Evolutionary conservation across 345 rosid species (phyloP).

Genomic region (Populus deltoides): DNA sequence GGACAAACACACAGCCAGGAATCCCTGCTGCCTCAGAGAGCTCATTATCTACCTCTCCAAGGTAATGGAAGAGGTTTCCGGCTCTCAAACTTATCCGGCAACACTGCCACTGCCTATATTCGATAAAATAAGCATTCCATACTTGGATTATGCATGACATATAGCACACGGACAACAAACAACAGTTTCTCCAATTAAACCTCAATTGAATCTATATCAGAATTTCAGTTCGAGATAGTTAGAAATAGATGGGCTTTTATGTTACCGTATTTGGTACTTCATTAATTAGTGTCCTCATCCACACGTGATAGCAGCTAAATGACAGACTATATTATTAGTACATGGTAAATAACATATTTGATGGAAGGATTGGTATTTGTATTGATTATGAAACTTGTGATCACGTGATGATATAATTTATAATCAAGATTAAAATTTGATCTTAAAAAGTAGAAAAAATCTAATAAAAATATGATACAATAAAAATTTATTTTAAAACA

Average conservation of each 20-base stretch:
- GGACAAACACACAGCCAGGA: constrained; percentile 82
- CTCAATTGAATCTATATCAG: not conserved
- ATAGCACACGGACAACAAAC: not conserved
- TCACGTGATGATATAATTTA: fast-evolving
- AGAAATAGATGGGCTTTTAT: not conserved
- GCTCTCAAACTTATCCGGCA: constrained; percentile 89
- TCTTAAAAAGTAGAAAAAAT: fast-evolving
- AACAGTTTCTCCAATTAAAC: not conserved
- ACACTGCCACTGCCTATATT: constrained; percentile 73
- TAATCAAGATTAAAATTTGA: too few relatives aligned
- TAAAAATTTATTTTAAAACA: too few relatives aligned
- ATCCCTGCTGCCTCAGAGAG: constrained; percentile 66
- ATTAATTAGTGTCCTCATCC: not conserved
- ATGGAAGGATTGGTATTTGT: constrained; percentile 68
- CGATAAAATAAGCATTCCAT: constrained; percentile 21
- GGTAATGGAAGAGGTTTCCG: constrained; percentile 83
- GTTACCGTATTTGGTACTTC: not conserved
- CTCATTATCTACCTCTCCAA: constrained; percentile 88
- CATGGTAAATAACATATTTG: constrained; percentile 86
- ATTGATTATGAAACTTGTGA: too few relatives aligned
- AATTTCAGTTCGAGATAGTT: not conserved
- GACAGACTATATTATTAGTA: not conserved
- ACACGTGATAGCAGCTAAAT: constrained; percentile 4
- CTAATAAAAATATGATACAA: fast-evolving
- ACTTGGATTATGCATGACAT: not conserved